Base-by-base conservation (phyloP, 2,329 filamentous ascomycete species). In the Nectriaceae sp. region DNA sequence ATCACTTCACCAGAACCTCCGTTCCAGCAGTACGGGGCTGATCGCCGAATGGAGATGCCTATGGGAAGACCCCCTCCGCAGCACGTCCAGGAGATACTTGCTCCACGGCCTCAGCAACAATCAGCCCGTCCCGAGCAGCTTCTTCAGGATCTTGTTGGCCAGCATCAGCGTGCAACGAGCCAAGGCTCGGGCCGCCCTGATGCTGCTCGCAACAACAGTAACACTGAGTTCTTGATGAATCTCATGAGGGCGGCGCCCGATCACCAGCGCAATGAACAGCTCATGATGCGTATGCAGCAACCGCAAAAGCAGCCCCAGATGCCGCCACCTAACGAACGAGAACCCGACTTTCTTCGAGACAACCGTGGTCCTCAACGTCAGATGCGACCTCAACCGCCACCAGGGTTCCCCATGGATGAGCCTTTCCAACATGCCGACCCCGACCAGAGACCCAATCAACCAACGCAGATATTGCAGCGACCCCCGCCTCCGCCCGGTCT, bases 181-280 rank as follows among this genome's bases (percentile, higher is more conserved):
- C 80, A 82, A 52, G 69, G 72, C 31, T 75, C 73, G 15, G 66
- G 65, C 5, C 73, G 78, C 26, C 66, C 70, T 29, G 77, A 81
- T 56, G 55, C 52, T 45, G 65, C 65, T 57, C 74, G 72, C 40
- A 77, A 74, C 64, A 85, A 80, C 65, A 82, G 77, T 59, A 89
- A 93, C 59, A 83, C 87, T n/a, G 88, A 95, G 55, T 92, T 94
- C 65, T 74, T 96, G 41, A 89, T 96, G 70, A 88, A 85, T 52
- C 77, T 96, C 22, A 94, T 96, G 89, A 76, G 78, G 49, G 71
- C 71, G 31, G 65, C 64, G 1, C 72, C 77, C 0, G 79, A 83
- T 21, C 66, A 71, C 5, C 76, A 77, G 33, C 72, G 73, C 26
- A 82, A 84, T 44, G 79, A 80, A 47, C 63, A 76, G 40, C 64